Base-by-base conservation (phyloP, 148 eudicot genomes). In the Talinum fruticosum region DNA sequence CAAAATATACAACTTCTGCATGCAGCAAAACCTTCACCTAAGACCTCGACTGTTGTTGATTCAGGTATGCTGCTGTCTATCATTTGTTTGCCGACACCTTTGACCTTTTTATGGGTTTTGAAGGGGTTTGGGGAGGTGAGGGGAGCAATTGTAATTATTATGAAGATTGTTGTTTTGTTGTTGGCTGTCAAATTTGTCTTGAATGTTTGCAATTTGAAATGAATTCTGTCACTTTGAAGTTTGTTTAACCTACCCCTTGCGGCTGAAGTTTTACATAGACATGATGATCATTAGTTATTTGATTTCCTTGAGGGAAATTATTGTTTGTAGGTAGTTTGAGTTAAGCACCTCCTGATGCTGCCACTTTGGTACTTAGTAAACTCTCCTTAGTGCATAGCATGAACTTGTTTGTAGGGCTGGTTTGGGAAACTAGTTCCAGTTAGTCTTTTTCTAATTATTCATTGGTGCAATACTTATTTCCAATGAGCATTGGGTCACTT, bases 1-100 rank as follows among this genome's bases (percentile, higher is more conserved):
- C 88, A 85, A 73, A 86, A 85, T 72, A 89, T 92, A 83, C 85
- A 86, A 80, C 80, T 87, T 74, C 76, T 92, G 74, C 97, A 92
- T 84, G 86, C 97, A 36, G 87, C 82, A 14, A 87, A 83, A 79
- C 80, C 83, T 72, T 44, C 84, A 29, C 76, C 87, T 44, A 80
- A 77, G 53, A 61, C 86, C 75, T 66, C 87, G 2, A 72, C 80
- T 51, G 69, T 51, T 33, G 72, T 51, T 76, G 84, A 72, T 72
- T 75, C 89, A 79, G 94, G 94, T 92, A 71, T 59, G 84, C 76
- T 61, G 66, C 24, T 57, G 59, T 69, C 71, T 2, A 16, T 47
- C 57, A 41, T 41, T 29, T n/a, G 19, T 51, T 16, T 18, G 4
- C 23, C 54, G 3, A 4, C 16, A 16, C 16, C 44, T 68, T 35